A percentile compares a stretch with the other conserved stretches of the same genome.
These are phyloP conservation scores for Thraustotheca clavata DNA, from an alignment of 352 stramenopile genomes.

Conservation along the genomic window DNA sequence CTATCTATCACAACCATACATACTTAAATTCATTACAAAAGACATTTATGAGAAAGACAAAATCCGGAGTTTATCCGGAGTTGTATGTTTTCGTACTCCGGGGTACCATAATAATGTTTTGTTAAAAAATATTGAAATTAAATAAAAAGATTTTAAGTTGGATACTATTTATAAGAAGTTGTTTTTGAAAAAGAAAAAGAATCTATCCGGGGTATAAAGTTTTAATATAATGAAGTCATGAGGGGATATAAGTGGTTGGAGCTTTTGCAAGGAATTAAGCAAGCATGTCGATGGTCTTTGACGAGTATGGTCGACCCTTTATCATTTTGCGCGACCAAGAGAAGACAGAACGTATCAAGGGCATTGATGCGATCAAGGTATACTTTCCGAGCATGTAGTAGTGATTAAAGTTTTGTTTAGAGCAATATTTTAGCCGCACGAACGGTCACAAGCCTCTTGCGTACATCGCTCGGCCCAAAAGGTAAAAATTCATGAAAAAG, in stretches of 20 bases:
- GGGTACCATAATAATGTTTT: too few species aligned
- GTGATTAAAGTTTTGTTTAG: slow-evolving; percentile 29
- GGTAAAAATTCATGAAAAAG: too few species aligned
- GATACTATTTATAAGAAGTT: not conserved
- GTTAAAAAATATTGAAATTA: too few species aligned
- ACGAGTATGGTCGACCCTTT: slow-evolving; percentile 99
- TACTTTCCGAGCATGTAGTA: not conserved
- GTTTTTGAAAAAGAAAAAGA: not conserved
- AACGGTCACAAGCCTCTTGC: slow-evolving; percentile 94
- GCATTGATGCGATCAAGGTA: slow-evolving; percentile 96
- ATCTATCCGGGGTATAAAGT: not conserved
- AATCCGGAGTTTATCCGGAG: too few species aligned
- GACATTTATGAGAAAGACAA: too few species aligned
- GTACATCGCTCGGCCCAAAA: slow-evolving; percentile 96
- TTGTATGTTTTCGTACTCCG: too few species aligned
- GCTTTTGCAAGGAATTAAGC: slow-evolving; percentile 17
- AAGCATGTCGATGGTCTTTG: slow-evolving; percentile 90
- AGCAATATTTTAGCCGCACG: slow-evolving; percentile 98
- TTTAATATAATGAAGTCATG: not conserved
- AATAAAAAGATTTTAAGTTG: not conserved
- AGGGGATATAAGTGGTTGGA: slow-evolving; percentile 1
- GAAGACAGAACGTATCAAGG: slow-evolving; percentile 96
- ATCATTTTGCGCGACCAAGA: slow-evolving; percentile 99
- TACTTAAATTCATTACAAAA: too few species aligned
- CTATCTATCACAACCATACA: too few species aligned